Conservation (phyloP, 495 filamentous ascomycete species). For the Podospora bellae-mahoneyi region DNA sequence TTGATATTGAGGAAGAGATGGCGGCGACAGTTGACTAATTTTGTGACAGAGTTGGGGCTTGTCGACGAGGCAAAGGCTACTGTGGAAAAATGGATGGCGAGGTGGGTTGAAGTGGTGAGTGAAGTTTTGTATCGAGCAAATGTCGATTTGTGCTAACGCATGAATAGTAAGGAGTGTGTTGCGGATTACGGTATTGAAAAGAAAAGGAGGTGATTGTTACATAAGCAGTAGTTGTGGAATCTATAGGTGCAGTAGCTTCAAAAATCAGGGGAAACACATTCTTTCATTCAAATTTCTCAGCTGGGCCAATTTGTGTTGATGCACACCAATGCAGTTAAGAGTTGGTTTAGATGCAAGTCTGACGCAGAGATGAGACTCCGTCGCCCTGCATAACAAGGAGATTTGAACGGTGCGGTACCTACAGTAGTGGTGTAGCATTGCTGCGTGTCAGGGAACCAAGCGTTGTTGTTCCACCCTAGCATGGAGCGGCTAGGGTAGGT, state of each 20-base stretch:
- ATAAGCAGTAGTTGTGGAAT: not conserved
- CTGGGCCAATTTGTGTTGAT: too few relatives aligned
- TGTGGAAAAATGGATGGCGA: conserved; percentile 64
- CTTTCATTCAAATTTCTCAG: not conserved
- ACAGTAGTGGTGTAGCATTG: not conserved
- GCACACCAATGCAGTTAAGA: not conserved
- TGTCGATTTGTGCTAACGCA: not conserved
- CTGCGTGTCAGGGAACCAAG: not conserved
- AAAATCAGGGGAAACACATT: not conserved
- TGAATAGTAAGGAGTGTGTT: not conserved
- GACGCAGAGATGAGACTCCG: not conserved
- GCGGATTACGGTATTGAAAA: not conserved
- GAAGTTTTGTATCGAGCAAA: not conserved
- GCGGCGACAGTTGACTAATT: not conserved
- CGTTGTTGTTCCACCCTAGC: not conserved
- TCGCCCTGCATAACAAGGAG: not conserved
- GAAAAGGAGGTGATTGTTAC: not conserved
- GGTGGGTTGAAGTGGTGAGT: conserved; percentile 47
- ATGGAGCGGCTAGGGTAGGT: not conserved
- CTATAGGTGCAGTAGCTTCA: not conserved
- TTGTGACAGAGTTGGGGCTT: conserved; percentile 50
- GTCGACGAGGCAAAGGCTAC: conserved; percentile 67
- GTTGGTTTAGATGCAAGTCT: not conserved
- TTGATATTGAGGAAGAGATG: conserved; percentile 32
- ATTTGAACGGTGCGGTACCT: not conserved